A percentile compares a stretch with the other conserved stretches of the same genome.
Conservation (phyloP, 805 yeast species). For the Torulaspora delbrueckii region DNA sequence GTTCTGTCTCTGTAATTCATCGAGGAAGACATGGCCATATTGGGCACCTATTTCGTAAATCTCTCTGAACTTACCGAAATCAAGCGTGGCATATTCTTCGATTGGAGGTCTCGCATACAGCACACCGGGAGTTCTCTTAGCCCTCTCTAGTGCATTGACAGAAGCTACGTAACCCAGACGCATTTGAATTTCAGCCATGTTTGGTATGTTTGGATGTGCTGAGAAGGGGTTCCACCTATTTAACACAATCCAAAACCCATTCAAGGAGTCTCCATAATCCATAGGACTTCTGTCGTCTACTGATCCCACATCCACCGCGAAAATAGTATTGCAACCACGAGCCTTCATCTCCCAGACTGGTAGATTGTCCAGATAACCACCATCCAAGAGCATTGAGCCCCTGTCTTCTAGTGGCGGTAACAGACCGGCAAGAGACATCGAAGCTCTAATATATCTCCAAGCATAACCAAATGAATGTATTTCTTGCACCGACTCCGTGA, state of each 20-base stretch:
- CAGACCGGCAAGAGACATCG: conserved; percentile 93
- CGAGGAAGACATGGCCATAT: conserved; percentile 60
- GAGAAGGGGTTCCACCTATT: conserved; percentile 91
- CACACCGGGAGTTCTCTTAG: conserved; percentile 80
- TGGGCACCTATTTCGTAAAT: conserved; percentile 74
- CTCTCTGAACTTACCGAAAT: conserved; percentile 87
- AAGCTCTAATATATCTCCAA: conserved; percentile 93
- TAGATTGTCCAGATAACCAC: conserved; percentile 91
- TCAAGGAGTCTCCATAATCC: conserved; percentile 87
- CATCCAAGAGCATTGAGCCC: conserved; percentile 91
- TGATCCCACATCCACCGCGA: conserved; percentile 96
- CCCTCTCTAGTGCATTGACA: conserved; percentile 85
- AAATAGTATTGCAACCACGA: conserved; percentile 76
- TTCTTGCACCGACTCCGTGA: conserved; percentile 93
- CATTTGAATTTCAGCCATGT: conserved; percentile 91
- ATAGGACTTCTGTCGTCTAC: conserved; percentile 86
- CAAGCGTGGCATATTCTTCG: conserved; percentile 85
- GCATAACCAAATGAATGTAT: conserved; percentile 88
- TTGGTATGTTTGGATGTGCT: conserved; percentile 80
- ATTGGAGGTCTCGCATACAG: conserved; percentile 90
- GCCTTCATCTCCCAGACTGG: conserved; percentile 91
- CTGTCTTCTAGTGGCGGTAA: conserved; percentile 79
- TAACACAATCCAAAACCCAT: conserved; percentile 86
- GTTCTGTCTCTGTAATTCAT: conserved; percentile 47
- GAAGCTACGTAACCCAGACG: conserved; percentile 92